Base-by-base conservation (phyloP, 768 basidiomycete genomes). In the Suillus lakei region DNA sequence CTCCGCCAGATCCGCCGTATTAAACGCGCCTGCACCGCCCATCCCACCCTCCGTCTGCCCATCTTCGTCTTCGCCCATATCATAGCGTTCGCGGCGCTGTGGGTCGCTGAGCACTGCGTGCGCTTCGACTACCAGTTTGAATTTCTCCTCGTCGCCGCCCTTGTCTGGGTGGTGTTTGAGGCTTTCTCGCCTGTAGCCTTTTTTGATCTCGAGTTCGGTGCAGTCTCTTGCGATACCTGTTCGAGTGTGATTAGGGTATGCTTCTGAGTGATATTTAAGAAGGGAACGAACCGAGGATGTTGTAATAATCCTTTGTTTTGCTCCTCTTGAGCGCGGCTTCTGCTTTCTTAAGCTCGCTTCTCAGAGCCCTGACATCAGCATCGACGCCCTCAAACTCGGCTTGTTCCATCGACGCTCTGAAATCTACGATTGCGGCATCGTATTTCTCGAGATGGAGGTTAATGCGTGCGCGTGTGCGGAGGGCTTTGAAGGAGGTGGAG, bases 121-220 rank as follows among this genome's bases (percentile, higher is more conserved):
- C 3, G 93, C 92, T 76, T 95, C 95, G 1, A 83, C 87, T 36
- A 94, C 89, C 26, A 95, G 84, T 77, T 98, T 98, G 86, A 99
- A 99, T 70, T 93, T 92, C 73, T 98, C 97, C 71, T 97, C 96
- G 74, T 95, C 93, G 34, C 96, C 96, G 32, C 96, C 95, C 85
- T 94, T 94, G 76, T 94, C 92, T 55, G 92, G 92, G 77, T 93
- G 92, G 70, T 93, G 92, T 70, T 88, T 92, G 75, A 95, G 77
- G 71, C 91, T 92, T 78, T 95, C 92, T 70, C 89, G 85, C 66
- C 95, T 85, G 77, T 98, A 98, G 38, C 86, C 97, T 79, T 96
- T 98, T 83, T 93, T 96, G 70, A 98, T 91, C 32, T 96, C 94
- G 5, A 70, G 59, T 32, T 92, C 91, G 2, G 79, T 80, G 70